Evolutionary conservation across 2,329 filamentous ascomycete genomes (phyloP).

Genomic region (Neonectria coccinea): DNA sequence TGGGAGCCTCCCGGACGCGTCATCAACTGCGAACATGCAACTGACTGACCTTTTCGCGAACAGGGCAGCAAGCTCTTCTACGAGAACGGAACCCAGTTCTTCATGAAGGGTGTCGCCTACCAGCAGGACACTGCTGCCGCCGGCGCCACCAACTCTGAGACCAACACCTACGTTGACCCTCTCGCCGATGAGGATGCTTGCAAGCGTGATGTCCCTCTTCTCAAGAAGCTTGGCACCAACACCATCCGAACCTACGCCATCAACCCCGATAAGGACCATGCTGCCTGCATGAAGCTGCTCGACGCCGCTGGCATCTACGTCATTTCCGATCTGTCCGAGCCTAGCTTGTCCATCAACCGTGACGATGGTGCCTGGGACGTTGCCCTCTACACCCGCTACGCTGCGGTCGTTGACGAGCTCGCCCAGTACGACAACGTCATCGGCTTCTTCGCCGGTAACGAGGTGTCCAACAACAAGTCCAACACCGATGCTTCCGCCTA

Average conservation of each 20-base stretch:
- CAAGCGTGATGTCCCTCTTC: slow-evolving; percentile 85
- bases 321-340: slow-evolving; percentile 89
- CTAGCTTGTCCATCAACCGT: slow-evolving; percentile 85
- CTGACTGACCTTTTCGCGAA: slow-evolving; percentile 28
- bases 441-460: slow-evolving; percentile 98
- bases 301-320: slow-evolving; percentile 93
- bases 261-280: slow-evolving; percentile 82
- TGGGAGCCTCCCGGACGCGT: neutral
- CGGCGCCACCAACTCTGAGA: slow-evolving; percentile 59
- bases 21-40: neutral
- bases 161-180: slow-evolving; percentile 79
- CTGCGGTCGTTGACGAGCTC: slow-evolving; percentile 83
- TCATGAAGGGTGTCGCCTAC: slow-evolving; percentile 94
- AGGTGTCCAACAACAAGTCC: slow-evolving; percentile 89
- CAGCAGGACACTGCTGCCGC: slow-evolving; percentile 80
- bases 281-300: slow-evolving; percentile 85
- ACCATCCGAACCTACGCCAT: slow-evolving; percentile 95
- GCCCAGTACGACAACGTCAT: slow-evolving; percentile 89
- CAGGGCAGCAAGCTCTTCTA: slow-evolving; percentile 91
- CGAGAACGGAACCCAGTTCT: slow-evolving; percentile 76
- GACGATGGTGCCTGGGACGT: slow-evolving; percentile 82
- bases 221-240: slow-evolving; percentile 86
- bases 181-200: slow-evolving; percentile 79
- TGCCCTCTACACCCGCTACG: slow-evolving; percentile 83
- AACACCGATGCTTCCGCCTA: slow-evolving; percentile 93